Evolutionary conservation across 129 eudicot genomes (phyloP).

Genomic region (Heracleum sosnowskyi): DNA sequence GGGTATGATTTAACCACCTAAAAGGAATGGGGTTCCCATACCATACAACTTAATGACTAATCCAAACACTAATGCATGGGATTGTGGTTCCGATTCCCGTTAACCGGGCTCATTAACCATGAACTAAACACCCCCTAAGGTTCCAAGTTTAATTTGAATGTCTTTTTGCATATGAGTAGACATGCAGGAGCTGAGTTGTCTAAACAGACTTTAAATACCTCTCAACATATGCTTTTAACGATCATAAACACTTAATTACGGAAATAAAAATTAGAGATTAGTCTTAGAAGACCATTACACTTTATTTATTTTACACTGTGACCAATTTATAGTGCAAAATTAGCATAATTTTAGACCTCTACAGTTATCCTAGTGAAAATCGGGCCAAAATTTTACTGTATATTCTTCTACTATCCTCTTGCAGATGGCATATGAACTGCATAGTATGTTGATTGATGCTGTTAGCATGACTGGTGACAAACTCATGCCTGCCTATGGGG

Average conservation of each 20-base stretch:
- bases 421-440: slow-evolving; percentile 93
- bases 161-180: neutral
- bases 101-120: too few species aligned
- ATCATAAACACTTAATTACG: neutral
- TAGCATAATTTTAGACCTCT: neutral
- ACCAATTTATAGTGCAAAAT: neutral
- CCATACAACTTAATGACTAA: too few species aligned
- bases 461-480: slow-evolving; percentile 62
- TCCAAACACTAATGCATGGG: too few species aligned
- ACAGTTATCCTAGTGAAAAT: neutral
- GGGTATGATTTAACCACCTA: too few species aligned
- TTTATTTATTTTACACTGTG: neutral
- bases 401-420: slow-evolving; percentile 13
- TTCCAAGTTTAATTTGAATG: neutral
- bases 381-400: neutral
- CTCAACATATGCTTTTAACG: neutral
- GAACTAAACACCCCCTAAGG: too few species aligned
- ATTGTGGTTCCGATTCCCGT: too few species aligned
- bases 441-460: slow-evolving; percentile 75
- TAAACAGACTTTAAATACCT: neutral
- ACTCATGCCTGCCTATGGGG: slow-evolving; percentile 75
- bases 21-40: too few species aligned
- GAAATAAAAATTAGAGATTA: neutral
- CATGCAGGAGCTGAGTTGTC: neutral
- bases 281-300: neutral